phyloP scores from a whole-genome alignment of 2,329 filamentous ascomycete genomes.

The Alternaria postmessia region DNA sequence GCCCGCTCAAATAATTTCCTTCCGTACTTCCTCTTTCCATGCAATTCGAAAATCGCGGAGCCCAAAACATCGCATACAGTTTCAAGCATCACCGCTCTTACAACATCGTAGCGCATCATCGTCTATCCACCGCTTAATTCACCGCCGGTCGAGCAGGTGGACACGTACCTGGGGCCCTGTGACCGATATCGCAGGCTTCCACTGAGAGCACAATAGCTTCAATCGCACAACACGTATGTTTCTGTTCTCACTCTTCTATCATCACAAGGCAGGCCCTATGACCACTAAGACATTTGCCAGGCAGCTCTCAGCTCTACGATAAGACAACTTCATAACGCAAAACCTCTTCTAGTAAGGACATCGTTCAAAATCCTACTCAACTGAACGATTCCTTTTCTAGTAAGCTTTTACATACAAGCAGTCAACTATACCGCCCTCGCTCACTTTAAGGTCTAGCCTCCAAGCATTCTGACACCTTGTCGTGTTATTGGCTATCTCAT shows the following conservation, averaged over 20 bases:
- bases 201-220: slow-evolving; percentile 13
- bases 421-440: neutral
- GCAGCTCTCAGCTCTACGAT: slow-evolving; percentile 9
- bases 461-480: neutral
- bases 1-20: neutral
- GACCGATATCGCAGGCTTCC: slow-evolving; percentile 12
- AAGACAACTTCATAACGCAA: neutral
- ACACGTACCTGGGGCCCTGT: slow-evolving; percentile 10
- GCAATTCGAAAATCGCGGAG: neutral
- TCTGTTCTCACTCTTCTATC: neutral
- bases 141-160: slow-evolving; percentile 13
- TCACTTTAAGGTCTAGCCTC: neutral
- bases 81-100: neutral
- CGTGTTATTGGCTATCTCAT: neutral
- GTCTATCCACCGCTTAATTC: slow-evolving; percentile 14
- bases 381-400: neutral
- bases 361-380: neutral
- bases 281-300: slow-evolving; percentile 13
- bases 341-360: neutral
- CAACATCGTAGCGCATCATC: slow-evolving; percentile 2
- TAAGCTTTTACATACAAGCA: neutral
- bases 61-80: neutral
- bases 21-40: neutral
- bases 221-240: slow-evolving; percentile 4
- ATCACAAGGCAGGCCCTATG: slow-evolving; percentile 7